These are phyloP conservation scores for Mycena latifolia DNA, from an alignment of 768 basidiomycete genomes.

Conservation along the genomic window DNA sequence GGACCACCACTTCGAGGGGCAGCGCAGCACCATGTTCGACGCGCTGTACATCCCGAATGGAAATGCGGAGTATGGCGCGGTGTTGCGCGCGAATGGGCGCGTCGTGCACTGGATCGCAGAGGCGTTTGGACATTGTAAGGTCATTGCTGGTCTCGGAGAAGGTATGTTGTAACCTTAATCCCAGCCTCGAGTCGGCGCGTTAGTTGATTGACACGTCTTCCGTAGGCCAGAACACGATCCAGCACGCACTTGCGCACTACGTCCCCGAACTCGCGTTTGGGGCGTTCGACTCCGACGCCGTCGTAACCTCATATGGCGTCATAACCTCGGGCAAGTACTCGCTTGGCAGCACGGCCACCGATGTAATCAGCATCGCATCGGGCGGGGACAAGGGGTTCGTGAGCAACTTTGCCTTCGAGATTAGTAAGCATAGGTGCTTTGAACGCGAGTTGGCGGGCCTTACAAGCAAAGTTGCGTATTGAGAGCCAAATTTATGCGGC, in stretches of 20 bases:
- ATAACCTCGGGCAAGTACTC: not conserved
- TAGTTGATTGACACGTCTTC: not conserved
- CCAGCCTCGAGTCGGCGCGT: not conserved
- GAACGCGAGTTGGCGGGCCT: slow-evolving; percentile 61
- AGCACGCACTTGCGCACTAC: not conserved
- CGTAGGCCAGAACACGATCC: not conserved
- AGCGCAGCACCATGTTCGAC: slow-evolving; percentile 88
- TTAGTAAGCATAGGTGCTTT: slow-evolving; percentile 77
- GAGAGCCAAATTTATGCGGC: not conserved
- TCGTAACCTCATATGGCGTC: not conserved
- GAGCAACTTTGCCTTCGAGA: slow-evolving; percentile 68
- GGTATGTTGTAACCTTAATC: not conserved
- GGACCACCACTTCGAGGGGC: slow-evolving; percentile 75
- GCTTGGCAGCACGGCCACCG: not conserved
- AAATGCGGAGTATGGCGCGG: slow-evolving; percentile 61
- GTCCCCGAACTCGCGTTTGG: not conserved
- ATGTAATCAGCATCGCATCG: not conserved
- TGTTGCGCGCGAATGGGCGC: slow-evolving; percentile 48
- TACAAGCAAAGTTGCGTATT: slow-evolving; percentile 60
- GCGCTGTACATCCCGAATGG: slow-evolving; percentile 86
- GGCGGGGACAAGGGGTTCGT: slow-evolving; percentile 63
- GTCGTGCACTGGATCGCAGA: not conserved
- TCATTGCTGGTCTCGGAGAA: not conserved
- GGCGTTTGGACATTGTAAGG: not conserved
- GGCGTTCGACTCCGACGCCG: not conserved